Evolutionary conservation across 1,284 basidiomycete genomes (phyloP).

Genomic region (Tylopilus sp.): DNA sequence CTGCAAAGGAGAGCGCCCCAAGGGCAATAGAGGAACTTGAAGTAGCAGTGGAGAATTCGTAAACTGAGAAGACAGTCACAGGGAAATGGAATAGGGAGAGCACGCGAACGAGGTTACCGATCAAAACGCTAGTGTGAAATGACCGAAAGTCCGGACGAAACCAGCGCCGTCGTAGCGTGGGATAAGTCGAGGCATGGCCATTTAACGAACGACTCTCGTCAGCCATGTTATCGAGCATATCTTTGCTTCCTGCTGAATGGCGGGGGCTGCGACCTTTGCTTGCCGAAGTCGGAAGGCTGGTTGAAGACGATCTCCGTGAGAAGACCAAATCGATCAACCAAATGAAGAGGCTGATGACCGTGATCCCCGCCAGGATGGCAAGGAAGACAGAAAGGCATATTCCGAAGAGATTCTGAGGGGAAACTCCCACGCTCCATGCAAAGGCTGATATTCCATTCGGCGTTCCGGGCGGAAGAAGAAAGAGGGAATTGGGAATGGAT

Average conservation of each 20-base stretch:
- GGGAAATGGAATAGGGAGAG: slow-evolving; percentile 92
- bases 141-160: slow-evolving; percentile 66
- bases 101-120: slow-evolving; percentile 88
- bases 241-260: slow-evolving; percentile 49
- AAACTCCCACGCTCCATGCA: slow-evolving; percentile 70
- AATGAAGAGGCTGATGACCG: slow-evolving; percentile 64
- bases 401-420: slow-evolving; percentile 80
- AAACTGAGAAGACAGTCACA: slow-evolving; percentile 87
- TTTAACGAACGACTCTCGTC: slow-evolving; percentile 60
- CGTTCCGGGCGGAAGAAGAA: slow-evolving; percentile 62
- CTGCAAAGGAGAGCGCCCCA: slow-evolving; percentile 70
- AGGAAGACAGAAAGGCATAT: slow-evolving; percentile 84
- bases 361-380: slow-evolving; percentile 68
- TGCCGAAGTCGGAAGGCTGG: slow-evolving; percentile 25
- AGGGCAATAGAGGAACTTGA: slow-evolving; percentile 56
- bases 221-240: slow-evolving; percentile 42
- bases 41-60: slow-evolving; percentile 39
- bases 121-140: slow-evolving; percentile 72
- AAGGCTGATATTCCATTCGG: slow-evolving; percentile 64
- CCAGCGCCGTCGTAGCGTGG: slow-evolving; percentile 41
- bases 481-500: slow-evolving; percentile 64
- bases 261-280: slow-evolving; percentile 52
- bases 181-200: slow-evolving; percentile 31
- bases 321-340: slow-evolving; percentile 69
- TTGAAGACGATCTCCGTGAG: slow-evolving; percentile 32